Conservation (phyloP, 2,329 filamentous ascomycete species). For the Exophiala sp. region DNA sequence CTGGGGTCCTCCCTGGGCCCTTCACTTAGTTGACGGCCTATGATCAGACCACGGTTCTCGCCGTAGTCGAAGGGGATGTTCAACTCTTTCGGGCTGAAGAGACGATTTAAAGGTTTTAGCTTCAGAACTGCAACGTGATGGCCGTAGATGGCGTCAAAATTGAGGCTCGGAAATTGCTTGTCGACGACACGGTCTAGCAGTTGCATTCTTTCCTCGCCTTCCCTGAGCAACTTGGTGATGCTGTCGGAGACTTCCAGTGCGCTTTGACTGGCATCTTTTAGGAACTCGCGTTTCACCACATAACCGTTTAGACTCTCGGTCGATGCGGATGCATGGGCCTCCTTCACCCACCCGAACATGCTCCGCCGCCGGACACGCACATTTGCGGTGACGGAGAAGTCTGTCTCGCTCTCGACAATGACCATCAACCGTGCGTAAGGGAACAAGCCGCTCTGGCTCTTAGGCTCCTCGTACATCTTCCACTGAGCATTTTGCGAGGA, state of each 20-base stretch:
- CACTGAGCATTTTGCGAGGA: background rate
- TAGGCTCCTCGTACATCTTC: background rate
- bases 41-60: too few relatives aligned
- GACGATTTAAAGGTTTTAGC: background rate
- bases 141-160: background rate
- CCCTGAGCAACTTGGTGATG: background rate
- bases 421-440: background rate
- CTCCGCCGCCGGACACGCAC: background rate
- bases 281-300: too few relatives aligned
- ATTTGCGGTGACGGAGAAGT: background rate
- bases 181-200: background rate
- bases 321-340: background rate
- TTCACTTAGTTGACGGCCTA: background rate
- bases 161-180: background rate
- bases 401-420: background rate
- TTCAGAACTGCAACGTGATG: background rate
- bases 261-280: background rate
- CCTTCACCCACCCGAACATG: background rate
- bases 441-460: background rate
- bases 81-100: background rate
- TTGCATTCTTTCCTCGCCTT: background rate
- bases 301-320: too few relatives aligned
- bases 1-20: background rate
- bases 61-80: background rate
- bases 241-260: background rate